Percentiles rank a stretch among this genome's conserved stretches.
Evolutionary conservation across 2,329 filamentous ascomycete species (phyloP).

Genomic region (Clarireedia paspali): DNA sequence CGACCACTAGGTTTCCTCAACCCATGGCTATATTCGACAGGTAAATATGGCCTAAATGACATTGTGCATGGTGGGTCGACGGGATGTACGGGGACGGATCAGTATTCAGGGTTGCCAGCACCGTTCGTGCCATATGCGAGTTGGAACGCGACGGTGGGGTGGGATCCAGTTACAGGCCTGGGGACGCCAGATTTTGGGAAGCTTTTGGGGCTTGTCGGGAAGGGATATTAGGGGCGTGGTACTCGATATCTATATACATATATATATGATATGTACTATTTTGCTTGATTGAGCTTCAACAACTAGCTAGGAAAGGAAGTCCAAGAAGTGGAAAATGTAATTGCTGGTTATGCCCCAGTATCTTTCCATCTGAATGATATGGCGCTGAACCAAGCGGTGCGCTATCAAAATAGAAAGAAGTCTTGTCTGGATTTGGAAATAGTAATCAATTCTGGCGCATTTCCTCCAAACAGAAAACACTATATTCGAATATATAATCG

Average conservation of each 20-base stretch:
- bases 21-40: slow-evolving; percentile 48
- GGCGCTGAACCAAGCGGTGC: no score
- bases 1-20: slow-evolving; percentile 47
- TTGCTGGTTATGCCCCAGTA: no score
- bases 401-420: no score
- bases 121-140: slow-evolving; percentile 30
- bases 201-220: slow-evolving; percentile 24
- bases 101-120: slow-evolving; percentile 13
- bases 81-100: slow-evolving; percentile 28
- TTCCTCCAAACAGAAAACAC: no score
- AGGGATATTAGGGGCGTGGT: neutral
- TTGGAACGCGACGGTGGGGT: slow-evolving; percentile 36
- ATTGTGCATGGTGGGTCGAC: slow-evolving; percentile 32
- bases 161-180: slow-evolving; percentile 41
- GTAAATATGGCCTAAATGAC: slow-evolving; percentile 42
- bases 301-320: no score
- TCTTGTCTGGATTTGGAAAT: no score
- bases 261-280: no score
- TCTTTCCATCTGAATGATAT: no score
- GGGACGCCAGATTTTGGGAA: slow-evolving; percentile 39
- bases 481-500: no score
- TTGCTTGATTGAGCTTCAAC: no score
- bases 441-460: no score
- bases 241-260: neutral
- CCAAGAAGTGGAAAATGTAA: no score